Conservation (phyloP, 148 eudicot species). For the Bassia scoparia region DNA sequence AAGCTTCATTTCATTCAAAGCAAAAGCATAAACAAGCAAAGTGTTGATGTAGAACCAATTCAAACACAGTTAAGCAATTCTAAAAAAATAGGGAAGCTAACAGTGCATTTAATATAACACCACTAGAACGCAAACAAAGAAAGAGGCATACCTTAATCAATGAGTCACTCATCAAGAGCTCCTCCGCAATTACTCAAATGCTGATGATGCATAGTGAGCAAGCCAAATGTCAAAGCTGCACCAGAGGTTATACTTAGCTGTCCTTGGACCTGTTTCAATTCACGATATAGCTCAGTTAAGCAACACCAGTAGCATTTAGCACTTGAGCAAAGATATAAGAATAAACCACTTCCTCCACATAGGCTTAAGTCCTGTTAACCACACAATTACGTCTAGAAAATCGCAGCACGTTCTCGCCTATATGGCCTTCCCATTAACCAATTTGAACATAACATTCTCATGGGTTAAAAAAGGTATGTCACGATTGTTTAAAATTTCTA, state of each 20-base stretch:
- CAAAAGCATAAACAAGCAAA: too few species aligned
- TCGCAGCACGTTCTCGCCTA: background rate
- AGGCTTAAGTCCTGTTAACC: background rate
- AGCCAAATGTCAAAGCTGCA: conserved; percentile 82
- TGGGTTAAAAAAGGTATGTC: background rate
- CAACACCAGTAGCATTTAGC: too few species aligned
- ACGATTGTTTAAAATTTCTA: too few species aligned
- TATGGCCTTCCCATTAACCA: background rate
- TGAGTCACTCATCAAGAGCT: conserved; percentile 92
- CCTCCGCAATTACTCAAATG: conserved; percentile 92
- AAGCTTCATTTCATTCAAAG: too few species aligned
- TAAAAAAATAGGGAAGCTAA: too few species aligned
- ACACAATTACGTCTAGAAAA: background rate
- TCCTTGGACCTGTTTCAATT: conserved; percentile 65
- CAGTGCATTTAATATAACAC: too few species aligned
- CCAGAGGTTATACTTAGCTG: conserved; percentile 79
- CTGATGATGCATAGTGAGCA: conserved; percentile 73
- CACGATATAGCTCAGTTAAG: background rate
- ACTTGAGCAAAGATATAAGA: too few species aligned
- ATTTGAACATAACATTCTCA: background rate
- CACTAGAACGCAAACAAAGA: conserved; percentile 16
- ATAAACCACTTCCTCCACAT: background rate
- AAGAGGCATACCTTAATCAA: conserved; percentile 60
- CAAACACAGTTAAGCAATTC: too few species aligned
- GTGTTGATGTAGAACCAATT: too few species aligned